Evolutionary conservation across 2,329 filamentous ascomycete species (phyloP).

Genomic region (Talaromyces amestolkiae): DNA sequence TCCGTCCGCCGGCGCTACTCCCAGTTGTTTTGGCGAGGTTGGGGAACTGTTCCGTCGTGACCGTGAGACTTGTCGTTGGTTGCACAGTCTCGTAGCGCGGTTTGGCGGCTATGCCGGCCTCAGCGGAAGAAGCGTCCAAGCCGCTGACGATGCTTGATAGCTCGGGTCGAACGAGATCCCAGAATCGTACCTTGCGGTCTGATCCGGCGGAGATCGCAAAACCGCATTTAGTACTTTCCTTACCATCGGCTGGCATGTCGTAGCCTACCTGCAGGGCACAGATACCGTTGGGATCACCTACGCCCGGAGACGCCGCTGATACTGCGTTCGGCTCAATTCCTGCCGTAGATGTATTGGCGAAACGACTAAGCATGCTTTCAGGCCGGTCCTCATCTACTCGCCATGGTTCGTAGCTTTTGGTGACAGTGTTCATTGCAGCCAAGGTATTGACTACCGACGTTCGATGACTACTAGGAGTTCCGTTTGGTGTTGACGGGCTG

Average conservation of each 20-base stretch:
- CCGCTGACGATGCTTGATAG: slow-evolving; percentile 79
- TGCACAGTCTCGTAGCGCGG: slow-evolving; percentile 69
- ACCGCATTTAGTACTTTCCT: slow-evolving; percentile 62
- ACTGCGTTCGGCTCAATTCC: slow-evolving; percentile 61
- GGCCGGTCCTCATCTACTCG: slow-evolving; percentile 86
- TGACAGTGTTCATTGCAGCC: slow-evolving; percentile 23
- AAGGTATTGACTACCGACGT: slow-evolving; percentile 22
- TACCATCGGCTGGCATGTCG: slow-evolving; percentile 65
- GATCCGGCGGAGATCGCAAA: slow-evolving; percentile 86
- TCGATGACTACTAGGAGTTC: slow-evolving; percentile 21
- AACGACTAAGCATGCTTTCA: slow-evolving; percentile 81
- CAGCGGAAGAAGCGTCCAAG: slow-evolving; percentile 61
- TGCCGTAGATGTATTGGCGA: slow-evolving; percentile 58
- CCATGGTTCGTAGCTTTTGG: slow-evolving; percentile 73
- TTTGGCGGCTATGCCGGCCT: slow-evolving; percentile 44
- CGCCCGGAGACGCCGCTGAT: slow-evolving; percentile 6
- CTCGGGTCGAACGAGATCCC: slow-evolving; percentile 79
- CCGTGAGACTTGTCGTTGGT: slow-evolving; percentile 60
- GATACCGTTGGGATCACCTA: slow-evolving; percentile 53
- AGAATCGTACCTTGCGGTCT: slow-evolving; percentile 89
- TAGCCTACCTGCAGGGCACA: slow-evolving; percentile 71
- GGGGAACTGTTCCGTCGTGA: slow-evolving; percentile 64
- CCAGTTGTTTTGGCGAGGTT: slow-evolving; percentile 35
- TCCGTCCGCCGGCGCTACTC: slow-evolving; percentile 27
- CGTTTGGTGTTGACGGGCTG: slow-evolving; percentile 5